Conservation (phyloP, 768 basidiomycete species). For the Paxillus involutus region DNA sequence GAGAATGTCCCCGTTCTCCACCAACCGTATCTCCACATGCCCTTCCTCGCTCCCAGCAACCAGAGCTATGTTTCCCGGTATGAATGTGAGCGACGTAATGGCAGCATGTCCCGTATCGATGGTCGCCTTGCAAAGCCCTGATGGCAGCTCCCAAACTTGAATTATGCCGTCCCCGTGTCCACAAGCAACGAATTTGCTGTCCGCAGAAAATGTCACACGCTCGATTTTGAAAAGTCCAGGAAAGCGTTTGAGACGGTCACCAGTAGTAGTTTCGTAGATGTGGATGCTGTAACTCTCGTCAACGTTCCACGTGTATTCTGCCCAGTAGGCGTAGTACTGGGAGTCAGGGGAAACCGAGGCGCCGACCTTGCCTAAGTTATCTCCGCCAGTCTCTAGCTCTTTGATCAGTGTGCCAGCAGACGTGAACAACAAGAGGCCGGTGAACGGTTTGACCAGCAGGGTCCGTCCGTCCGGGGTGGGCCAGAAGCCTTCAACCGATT, state of each 20-base stretch:
- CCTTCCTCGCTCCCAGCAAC: conserved; percentile 12
- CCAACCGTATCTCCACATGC: conserved; percentile 11
- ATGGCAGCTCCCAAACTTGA: conserved; percentile 19
- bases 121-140: conserved; percentile 1
- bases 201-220: conserved; percentile 11
- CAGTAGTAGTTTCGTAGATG: conserved; percentile 14
- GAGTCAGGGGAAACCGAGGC: conserved; percentile 15
- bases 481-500: neutral
- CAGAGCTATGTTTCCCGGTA: conserved; percentile 8
- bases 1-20: conserved; percentile 11
- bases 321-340: conserved; percentile 19
- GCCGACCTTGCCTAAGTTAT: neutral
- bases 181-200: conserved; percentile 12
- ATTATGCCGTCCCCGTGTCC: conserved; percentile 16
- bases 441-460: conserved; percentile 9
- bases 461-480: conserved; percentile 11
- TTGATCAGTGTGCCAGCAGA: conserved; percentile 2
- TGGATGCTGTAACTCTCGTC: conserved; percentile 15
- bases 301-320: conserved; percentile 16
- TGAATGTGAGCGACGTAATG: conserved; percentile 12
- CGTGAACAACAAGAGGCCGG: conserved; percentile 6
- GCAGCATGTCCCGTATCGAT: conserved; percentile 10
- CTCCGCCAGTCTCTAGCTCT: conserved; percentile 12
- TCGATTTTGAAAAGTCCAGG: conserved; percentile 14
- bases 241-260: conserved; percentile 13